Evolutionary conservation across 768 basidiomycete genomes (phyloP).

Genomic region (Lentinula sp.): DNA sequence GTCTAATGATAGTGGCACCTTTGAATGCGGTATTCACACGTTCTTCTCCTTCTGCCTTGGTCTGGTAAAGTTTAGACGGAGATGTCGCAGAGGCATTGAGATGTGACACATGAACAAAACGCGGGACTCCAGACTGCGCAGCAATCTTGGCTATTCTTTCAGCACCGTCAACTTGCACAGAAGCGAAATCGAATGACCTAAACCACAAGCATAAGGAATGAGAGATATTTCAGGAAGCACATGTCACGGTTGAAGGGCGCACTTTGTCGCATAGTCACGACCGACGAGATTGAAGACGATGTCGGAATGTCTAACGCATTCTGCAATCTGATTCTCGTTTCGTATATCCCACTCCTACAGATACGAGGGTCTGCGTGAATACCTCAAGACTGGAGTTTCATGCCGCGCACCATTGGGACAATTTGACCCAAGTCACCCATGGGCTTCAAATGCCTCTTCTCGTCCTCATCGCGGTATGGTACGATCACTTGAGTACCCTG

Average conservation of each 20-base stretch:
- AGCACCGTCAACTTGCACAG: slow-evolving; percentile 80
- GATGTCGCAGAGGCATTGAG: slow-evolving; percentile 82
- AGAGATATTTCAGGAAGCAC: slow-evolving; percentile 6
- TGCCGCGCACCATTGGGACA: slow-evolving; percentile 69
- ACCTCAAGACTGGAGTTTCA: neutral
- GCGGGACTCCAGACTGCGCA: slow-evolving; percentile 68
- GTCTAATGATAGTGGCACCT: slow-evolving; percentile 82
- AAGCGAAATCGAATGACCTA: slow-evolving; percentile 84
- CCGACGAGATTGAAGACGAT: slow-evolving; percentile 96
- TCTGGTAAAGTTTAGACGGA: slow-evolving; percentile 75
- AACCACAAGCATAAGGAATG: slow-evolving; percentile 6
- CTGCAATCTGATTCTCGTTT: slow-evolving; percentile 85
- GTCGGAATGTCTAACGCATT: slow-evolving; percentile 92
- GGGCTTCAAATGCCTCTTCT: slow-evolving; percentile 81
- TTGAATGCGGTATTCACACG: slow-evolving; percentile 81
- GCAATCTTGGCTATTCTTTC: slow-evolving; percentile 83
- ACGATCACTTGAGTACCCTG: slow-evolving; percentile 90
- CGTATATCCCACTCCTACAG: slow-evolving; percentile 92
- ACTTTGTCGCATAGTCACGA: slow-evolving; percentile 95
- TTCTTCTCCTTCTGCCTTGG: slow-evolving; percentile 88
- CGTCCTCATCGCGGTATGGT: slow-evolving; percentile 93
- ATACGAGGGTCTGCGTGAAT: slow-evolving; percentile 4
- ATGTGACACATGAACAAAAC: slow-evolving; percentile 93
- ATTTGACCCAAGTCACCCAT: slow-evolving; percentile 98
- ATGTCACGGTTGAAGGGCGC: slow-evolving; percentile 15